Evolutionary conservation across 345 rosid genomes (phyloP), one percentile per base, ranked within the genome.

Genomic region (Arabis hirsuta): DNA sequence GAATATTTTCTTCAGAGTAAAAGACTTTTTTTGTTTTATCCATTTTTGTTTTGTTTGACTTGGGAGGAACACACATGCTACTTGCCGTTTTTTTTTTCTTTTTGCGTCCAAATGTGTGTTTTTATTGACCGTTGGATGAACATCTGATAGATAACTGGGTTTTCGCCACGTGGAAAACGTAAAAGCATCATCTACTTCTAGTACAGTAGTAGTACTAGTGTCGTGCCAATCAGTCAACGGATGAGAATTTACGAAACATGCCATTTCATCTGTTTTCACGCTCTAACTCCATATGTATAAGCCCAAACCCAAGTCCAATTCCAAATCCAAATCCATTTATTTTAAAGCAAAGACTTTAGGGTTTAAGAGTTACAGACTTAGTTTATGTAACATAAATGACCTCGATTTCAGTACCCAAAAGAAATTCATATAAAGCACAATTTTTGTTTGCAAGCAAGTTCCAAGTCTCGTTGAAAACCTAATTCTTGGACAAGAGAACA

Each of bases 161-260:
- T 42, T 11, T 24, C 7, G 66, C 36, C 52, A 61, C 22, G 39
- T 61, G 52, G 13, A n/a, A n/a, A n/a, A n/a, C n/a, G n/a, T n/a
- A n/a, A n/a, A n/a, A n/a, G n/a, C n/a, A n/a, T n/a, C n/a, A n/a
- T n/a, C n/a, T n/a, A n/a, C n/a, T n/a, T n/a, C n/a, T n/a, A n/a
- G n/a, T n/a, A n/a, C n/a, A n/a, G n/a, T n/a, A n/a, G n/a, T n/a
- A n/a, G n/a, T n/a, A n/a, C n/a, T n/a, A n/a, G n/a, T n/a, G n/a
- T 22, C 2, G 14, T 45, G 29, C 29, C n/a, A 47, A 58, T 38
- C 43, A 38, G 60, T 50, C 52, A 70, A 69, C 45, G 36, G 43
- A 31, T 44, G 7, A 44, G 31, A 42, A 43, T 29, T 67, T 43
- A 55, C 45, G 45, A 19, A n/a, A 32, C n/a, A 56, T 46, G 56